phyloP scores from a whole-genome alignment of 306 rosid genomes.

The Abrus precatorius region DNA sequence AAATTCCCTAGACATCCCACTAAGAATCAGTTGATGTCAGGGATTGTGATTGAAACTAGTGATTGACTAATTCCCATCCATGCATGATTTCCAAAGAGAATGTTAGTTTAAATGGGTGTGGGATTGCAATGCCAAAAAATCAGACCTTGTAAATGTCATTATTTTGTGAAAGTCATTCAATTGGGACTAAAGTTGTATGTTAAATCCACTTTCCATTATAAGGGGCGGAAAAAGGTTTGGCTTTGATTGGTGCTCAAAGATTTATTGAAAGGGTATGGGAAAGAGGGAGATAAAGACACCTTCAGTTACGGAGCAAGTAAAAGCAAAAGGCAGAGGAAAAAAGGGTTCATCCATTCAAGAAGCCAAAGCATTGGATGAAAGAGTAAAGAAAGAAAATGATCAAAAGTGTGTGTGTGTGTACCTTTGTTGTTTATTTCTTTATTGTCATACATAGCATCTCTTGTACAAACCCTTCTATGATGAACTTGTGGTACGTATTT shows the following conservation, averaged over 20 bases:
- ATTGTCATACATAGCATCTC: constrained; percentile 30
- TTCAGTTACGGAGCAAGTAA: constrained; percentile 55
- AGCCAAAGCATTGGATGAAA: constrained; percentile 40
- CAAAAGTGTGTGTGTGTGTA: constrained; percentile 14
- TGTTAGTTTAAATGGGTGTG: constrained; percentile 35
- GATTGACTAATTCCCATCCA: constrained; percentile 24
- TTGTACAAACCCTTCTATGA: constrained; percentile 30
- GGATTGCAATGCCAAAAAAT: constrained; percentile 41
- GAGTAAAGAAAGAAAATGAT: constrained; percentile 28
- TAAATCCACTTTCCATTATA: constrained; percentile 47
- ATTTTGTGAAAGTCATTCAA: constrained; percentile 53
- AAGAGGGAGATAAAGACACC: constrained; percentile 62
- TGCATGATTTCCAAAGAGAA: constrained; percentile 50
- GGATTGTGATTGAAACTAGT: constrained; percentile 44
- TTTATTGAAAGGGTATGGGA: constrained; percentile 56
- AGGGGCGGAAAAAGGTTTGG: constrained; percentile 49
- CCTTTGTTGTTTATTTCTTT: constrained; percentile 40
- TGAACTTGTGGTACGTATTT: background rate
- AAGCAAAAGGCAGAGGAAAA: constrained; percentile 58
- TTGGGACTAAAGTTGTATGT: constrained; percentile 49
- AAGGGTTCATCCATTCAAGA: constrained; percentile 50
- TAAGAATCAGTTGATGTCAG: constrained; percentile 43
- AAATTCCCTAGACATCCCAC: constrained; percentile 61
- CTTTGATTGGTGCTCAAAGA: constrained; percentile 63
- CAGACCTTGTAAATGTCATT: constrained; percentile 38